These are phyloP conservation scores for Collybia sp. DNA, from an alignment of 768 basidiomycete genomes.

Conservation along the genomic window DNA sequence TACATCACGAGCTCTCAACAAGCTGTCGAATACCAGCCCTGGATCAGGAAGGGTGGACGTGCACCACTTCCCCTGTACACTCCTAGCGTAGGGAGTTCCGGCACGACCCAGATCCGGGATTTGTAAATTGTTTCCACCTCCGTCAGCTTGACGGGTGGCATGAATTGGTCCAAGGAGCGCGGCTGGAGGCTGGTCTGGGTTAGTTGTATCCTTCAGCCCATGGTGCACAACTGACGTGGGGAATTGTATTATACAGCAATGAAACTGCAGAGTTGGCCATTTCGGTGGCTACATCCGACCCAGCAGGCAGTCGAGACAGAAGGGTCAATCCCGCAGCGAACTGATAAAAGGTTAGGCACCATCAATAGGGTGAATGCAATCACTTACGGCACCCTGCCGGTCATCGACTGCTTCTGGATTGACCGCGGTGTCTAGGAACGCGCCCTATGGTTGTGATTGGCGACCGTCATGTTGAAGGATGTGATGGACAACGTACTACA, in stretches of 20 bases:
- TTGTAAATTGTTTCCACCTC: constrained; percentile 29
- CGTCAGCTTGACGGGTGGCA: constrained; percentile 31
- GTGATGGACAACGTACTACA: background rate
- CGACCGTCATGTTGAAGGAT: too few species aligned
- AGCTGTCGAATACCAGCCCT: constrained; percentile 42
- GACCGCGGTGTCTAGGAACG: constrained; percentile 4
- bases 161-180: constrained; percentile 11
- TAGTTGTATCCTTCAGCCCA: background rate
- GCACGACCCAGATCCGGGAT: constrained; percentile 32
- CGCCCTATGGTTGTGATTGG: constrained; percentile 1
- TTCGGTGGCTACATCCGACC: background rate
- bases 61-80: constrained; percentile 27
- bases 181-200: constrained; percentile 4
- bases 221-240: constrained; percentile 5
- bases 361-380: background rate
- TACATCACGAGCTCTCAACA: constrained; percentile 27
- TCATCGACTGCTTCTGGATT: constrained; percentile 22
- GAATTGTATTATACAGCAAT: constrained; percentile 9
- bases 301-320: constrained; percentile 2
- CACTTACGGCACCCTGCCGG: constrained; percentile 9
- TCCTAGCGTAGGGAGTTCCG: constrained; percentile 38
- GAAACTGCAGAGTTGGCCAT: constrained; percentile 6
- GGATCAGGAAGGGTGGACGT: constrained; percentile 34
- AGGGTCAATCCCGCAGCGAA: constrained; percentile 1
- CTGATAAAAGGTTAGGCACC: background rate